Evolutionary conservation across 2,329 filamentous ascomycete species (phyloP).

Genomic region (Verticillium tricorpus): DNA sequence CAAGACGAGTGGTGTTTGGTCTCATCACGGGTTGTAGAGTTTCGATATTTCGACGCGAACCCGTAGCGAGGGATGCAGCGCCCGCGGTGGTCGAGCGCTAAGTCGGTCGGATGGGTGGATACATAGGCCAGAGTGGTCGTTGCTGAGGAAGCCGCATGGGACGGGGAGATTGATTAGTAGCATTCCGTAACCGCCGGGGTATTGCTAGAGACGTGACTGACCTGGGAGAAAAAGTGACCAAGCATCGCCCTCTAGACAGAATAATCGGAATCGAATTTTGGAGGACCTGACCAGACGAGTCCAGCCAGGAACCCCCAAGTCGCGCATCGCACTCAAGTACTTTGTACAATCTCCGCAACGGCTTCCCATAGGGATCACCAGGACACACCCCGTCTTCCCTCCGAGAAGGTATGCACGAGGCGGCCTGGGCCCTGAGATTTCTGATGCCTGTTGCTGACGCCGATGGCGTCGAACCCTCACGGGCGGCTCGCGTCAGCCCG

Average conservation of each 20-base stretch:
- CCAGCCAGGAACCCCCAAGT: conserved; percentile 51
- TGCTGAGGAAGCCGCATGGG: not conserved
- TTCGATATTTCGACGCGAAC: not conserved
- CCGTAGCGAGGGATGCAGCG: too few relatives aligned
- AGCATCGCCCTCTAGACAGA: conserved; percentile 71
- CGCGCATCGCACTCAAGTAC: conserved; percentile 96
- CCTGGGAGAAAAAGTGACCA: conserved; percentile 26
- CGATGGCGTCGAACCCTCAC: conserved; percentile 81
- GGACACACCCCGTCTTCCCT: conserved; percentile 25
- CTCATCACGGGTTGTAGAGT: not conserved
- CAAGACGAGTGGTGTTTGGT: too few relatives aligned
- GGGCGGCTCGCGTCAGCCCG: conserved; percentile 58
- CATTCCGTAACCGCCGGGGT: conserved; percentile 2
- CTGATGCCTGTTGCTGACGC: conserved; percentile 89
- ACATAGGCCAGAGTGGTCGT: not conserved
- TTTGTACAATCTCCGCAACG: conserved; percentile 88
- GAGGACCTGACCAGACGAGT: conserved; percentile 35
- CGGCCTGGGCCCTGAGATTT: conserved; percentile 64
- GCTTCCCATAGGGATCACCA: conserved; percentile 74
- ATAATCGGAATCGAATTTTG: conserved; percentile 90
- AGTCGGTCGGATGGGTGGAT: too few relatives aligned
- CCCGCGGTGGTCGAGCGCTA: too few relatives aligned
- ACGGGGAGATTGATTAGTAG: conserved; percentile 7
- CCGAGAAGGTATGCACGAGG: conserved; percentile 16
- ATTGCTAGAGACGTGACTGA: conserved; percentile 3